Percentiles rank a stretch among this genome's conserved stretches.
phyloP scores from a whole-genome alignment of 116 monocot species.

The Trichopus zeylanicus region DNA sequence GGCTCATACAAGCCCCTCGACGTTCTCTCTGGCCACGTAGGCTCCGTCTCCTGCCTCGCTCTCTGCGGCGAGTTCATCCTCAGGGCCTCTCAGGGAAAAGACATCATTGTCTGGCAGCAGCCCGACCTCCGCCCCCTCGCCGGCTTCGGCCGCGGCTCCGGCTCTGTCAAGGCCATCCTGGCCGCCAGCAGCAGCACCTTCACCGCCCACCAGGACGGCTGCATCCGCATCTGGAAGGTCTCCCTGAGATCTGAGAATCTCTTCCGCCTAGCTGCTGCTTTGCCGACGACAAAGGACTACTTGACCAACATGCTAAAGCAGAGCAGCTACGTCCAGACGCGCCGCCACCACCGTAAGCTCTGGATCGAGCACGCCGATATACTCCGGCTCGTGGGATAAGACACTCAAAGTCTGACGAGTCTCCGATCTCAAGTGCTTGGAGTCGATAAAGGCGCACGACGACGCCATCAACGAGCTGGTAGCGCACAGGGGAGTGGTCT shows the following conservation, averaged over 20 bases:
- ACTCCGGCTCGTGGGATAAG: constrained; percentile 81
- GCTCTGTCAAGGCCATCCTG: constrained; percentile 58
- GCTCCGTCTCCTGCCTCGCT: constrained; percentile 52
- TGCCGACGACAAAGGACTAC: constrained; percentile 61
- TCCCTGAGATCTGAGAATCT: constrained; percentile 37
- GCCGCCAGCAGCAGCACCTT: constrained; percentile 47
- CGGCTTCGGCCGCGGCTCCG: constrained; percentile 50
- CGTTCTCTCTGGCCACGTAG: constrained; percentile 42
- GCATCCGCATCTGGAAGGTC: constrained; percentile 67
- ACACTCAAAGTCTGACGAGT: constrained; percentile 73
- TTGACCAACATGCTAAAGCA: constrained; percentile 38
- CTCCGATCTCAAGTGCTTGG: constrained; percentile 55
- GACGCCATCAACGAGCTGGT: constrained; percentile 63
- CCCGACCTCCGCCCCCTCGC: constrained; percentile 58
- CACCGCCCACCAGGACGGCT: constrained; percentile 73
- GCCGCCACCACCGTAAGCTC: constrained; percentile 47
- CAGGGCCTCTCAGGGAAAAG: constrained; percentile 50
- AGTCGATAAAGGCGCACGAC: constrained; percentile 70
- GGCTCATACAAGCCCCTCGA: constrained; percentile 27
- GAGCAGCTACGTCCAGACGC: constrained; percentile 60
- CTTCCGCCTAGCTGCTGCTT: constrained; percentile 36
- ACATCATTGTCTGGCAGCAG: constrained; percentile 67
- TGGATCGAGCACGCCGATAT: constrained; percentile 90
- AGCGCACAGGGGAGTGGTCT: constrained; percentile 25
- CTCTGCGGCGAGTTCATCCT: constrained; percentile 82